Evolutionary conservation across 371 early-diverging fungal species (phyloP), one percentile per base, ranked within the genome.

Genomic region (Encephalitozoon cuniculi): DNA sequence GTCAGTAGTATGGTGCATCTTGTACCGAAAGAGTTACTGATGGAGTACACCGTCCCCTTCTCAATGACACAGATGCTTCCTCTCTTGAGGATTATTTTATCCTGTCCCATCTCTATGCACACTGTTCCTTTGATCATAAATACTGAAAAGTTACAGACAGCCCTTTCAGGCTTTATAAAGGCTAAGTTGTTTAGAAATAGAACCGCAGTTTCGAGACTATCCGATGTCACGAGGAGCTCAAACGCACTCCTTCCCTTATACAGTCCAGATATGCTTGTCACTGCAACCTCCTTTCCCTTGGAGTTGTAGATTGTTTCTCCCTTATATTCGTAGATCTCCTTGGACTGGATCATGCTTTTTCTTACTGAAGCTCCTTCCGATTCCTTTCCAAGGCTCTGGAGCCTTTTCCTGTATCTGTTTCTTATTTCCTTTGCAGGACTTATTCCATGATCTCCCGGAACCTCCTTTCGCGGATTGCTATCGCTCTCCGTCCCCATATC

Each of bases 91-190:
- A 21, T 28, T 43, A 54, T 21, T 32, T 49, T 46, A 8, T 69
- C 53, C 4, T 64, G 52, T 4, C 53, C 64, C 18, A 49, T 52
- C 23, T 25, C 51, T 26, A 81, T 66, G 23, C 74, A 52, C 3
- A 78, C 51, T 21, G 55, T 52, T 28, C 81, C 81, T 66, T 75
- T 77, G n/a, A 75, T 44, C 12, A 74, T 43, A 54, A 67, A 81
- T 12, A 81, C 63, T 4, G 75, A 68, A 73, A 81, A 81, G 1
- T 32, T 49, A 32, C 71, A 39, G 37, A 55, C 64, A 12, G 81
- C 68, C 8, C 21, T 26, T 40, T 77, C 75, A n/a, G 71, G 37
- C 18, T 54, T 43, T 53, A 74, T 71, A n/a, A 65, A 68, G 28
- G 81, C 69, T 3, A 55, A 30, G 30, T 37, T 66, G 11, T 81